Conservation (phyloP, 352 stramenopile species). For the Blastocystis sp. region DNA sequence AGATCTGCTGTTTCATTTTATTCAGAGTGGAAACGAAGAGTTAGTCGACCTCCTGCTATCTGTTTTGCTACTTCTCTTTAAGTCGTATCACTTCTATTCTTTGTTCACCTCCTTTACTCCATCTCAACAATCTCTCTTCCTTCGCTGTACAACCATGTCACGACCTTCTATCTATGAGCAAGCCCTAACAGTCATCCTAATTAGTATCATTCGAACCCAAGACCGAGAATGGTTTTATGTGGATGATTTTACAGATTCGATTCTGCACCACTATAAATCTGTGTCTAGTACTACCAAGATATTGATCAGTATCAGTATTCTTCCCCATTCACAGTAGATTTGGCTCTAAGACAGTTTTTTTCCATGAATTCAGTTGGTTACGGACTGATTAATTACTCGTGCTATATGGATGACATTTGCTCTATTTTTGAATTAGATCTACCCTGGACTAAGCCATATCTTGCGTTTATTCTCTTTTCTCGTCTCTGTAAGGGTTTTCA, state of each 20-base stretch:
- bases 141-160: not conserved
- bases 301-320: not conserved
- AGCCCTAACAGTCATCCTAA: constrained; percentile 19
- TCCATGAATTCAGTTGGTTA: not conserved
- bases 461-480: constrained; percentile 25
- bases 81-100: not conserved
- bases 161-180: not conserved
- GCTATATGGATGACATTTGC: constrained; percentile 9
- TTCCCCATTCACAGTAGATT: not conserved
- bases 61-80: constrained; percentile 26
- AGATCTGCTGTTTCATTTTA: constrained; percentile 28
- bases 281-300: constrained; percentile 2
- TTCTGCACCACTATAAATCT: constrained; percentile 9
- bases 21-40: constrained; percentile 1
- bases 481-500: constrained; percentile 23
- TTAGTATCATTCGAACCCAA: constrained; percentile 6
- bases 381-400: not conserved
- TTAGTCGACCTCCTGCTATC: not conserved
- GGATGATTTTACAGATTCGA: constrained; percentile 4
- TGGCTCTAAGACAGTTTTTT: constrained; percentile 11
- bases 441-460: not conserved
- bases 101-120: not conserved
- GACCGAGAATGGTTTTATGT: not conserved
- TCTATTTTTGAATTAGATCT: constrained; percentile 36
- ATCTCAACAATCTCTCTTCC: not conserved